These are phyloP conservation scores for Cryphonectria naterciae DNA, from an alignment of 2,329 filamentous ascomycete species.

Conservation along the genomic window DNA sequence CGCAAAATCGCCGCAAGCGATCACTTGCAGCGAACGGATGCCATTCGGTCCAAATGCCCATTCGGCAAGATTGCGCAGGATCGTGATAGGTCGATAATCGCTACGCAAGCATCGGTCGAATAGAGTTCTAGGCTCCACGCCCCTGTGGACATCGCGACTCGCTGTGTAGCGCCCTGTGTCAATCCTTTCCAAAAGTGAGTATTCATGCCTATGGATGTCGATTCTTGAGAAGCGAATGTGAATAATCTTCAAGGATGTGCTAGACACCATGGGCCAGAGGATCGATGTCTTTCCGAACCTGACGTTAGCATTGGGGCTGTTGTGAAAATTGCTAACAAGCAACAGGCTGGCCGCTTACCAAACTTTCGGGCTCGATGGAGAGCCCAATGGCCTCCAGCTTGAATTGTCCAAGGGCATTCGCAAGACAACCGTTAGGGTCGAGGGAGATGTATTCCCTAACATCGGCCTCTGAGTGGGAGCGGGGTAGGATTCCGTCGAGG, in stretches of 20 bases:
- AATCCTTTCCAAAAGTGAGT: too few species aligned
- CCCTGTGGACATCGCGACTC: neutral
- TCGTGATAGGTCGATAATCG: neutral
- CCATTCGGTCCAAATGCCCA: neutral
- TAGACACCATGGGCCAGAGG: too few species aligned
- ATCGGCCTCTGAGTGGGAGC: too few species aligned
- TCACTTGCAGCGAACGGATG: neutral
- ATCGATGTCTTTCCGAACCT: neutral
- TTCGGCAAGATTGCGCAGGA: neutral
- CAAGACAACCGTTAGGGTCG: too few species aligned
- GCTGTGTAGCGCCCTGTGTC: too few species aligned
- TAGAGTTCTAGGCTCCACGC: neutral
- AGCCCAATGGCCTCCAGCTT: too few species aligned
- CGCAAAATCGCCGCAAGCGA: neutral
- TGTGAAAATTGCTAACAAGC: too few species aligned
- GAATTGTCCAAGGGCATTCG: too few species aligned
- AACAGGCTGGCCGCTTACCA: too few species aligned
- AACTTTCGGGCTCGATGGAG: too few species aligned
- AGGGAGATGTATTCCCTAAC: too few species aligned
- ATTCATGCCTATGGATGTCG: neutral
- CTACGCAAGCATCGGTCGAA: neutral
- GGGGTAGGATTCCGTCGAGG: too few species aligned
- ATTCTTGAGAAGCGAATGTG: neutral
- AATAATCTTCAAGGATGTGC: slow-evolving; percentile 1
- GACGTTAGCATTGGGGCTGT: neutral